phyloP scores from a whole-genome alignment of 2,329 filamentous ascomycete genomes.

The Epichloe uncinata region DNA sequence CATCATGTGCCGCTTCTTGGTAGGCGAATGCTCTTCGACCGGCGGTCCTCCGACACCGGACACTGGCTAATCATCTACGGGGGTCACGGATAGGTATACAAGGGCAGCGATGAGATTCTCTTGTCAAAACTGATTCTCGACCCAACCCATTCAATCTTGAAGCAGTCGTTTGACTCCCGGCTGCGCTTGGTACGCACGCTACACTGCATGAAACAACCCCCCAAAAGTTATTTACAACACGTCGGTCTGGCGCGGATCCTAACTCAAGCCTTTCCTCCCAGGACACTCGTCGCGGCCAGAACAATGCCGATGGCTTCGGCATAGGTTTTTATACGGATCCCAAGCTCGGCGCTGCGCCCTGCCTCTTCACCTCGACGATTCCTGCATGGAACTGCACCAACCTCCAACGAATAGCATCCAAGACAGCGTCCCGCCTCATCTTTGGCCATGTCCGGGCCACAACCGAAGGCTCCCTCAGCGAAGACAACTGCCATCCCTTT shows the following conservation, averaged over 20 bases:
- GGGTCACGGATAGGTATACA: conserved; percentile 57
- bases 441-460: conserved; percentile 98
- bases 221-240: too few species aligned
- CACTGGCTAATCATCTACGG: too few species aligned
- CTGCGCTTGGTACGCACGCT: conserved; percentile 61
- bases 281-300: conserved; percentile 87
- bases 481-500: conserved; percentile 97
- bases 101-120: conserved; percentile 90
- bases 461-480: conserved; percentile 82
- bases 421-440: conserved; percentile 83
- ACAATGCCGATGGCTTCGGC: conserved; percentile 90
- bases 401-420: conserved; percentile 82
- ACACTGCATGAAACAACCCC: too few species aligned
- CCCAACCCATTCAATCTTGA: conserved; percentile 90
- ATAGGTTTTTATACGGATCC: conserved; percentile 95
- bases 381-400: conserved; percentile 99
- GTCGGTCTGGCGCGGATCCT: neutral
- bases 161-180: conserved; percentile 92
- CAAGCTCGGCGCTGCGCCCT: conserved; percentile 78
- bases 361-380: conserved; percentile 93
- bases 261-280: conserved; percentile 19
- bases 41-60: conserved; percentile 17
- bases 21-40: conserved; percentile 13
- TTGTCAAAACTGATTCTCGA: conserved; percentile 94
- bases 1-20: conserved; percentile 32